phyloP scores from a whole-genome alignment of 2,329 filamentous ascomycete genomes.

The Alternaria angustiovoidea region DNA sequence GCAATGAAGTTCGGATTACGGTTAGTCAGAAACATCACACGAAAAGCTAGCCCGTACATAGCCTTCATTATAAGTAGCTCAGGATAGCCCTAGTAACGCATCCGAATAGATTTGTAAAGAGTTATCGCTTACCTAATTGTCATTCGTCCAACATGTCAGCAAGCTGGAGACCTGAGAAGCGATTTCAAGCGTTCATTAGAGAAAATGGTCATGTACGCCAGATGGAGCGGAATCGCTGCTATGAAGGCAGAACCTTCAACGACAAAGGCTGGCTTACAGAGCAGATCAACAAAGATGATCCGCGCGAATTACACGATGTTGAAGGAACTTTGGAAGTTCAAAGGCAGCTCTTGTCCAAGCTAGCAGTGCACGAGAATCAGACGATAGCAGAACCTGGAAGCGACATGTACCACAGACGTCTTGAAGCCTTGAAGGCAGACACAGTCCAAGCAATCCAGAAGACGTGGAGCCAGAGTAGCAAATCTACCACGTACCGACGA shows the following conservation, averaged over 20 bases:
- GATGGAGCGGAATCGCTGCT: neutral
- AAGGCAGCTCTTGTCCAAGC: conserved; percentile 15
- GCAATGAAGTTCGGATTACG: neutral
- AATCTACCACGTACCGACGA: no score
- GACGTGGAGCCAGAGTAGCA: no score
- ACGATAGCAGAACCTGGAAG: conserved; percentile 2
- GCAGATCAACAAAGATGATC: neutral
- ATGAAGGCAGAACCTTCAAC: conserved; percentile 9
- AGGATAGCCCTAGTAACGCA: neutral
- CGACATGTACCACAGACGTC: neutral
- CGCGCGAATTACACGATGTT: conserved; percentile 4
- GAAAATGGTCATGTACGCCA: neutral
- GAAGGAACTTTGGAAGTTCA: conserved; percentile 15
- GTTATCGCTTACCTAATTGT: neutral
- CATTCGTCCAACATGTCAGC: neutral
- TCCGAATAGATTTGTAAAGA: neutral
- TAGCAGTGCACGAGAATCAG: conserved; percentile 15
- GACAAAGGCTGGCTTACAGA: conserved; percentile 4
- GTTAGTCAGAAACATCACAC: neutral
- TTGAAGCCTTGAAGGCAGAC: neutral
- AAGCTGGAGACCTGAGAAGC: neutral
- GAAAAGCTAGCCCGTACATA: neutral
- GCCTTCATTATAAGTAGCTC: neutral
- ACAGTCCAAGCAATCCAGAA: no score
- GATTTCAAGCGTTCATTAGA: neutral